Percentiles rank a stretch among this genome's conserved stretches.
These are phyloP conservation scores for Populus hybrid DNA, from an alignment of 441 rosid species.

Conservation along the genomic window DNA sequence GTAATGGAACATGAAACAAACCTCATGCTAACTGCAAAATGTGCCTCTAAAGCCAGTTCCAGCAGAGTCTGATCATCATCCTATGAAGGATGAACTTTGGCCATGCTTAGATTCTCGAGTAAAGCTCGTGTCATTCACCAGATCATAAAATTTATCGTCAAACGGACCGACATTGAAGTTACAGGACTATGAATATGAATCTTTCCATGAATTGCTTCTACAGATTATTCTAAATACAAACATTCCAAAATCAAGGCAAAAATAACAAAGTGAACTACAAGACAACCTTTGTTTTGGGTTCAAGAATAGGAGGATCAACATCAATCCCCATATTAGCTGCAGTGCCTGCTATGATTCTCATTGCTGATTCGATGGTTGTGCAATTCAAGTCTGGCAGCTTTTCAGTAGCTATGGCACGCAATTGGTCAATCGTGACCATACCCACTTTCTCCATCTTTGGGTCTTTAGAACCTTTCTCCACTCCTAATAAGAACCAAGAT, in stretches of 20 bases:
- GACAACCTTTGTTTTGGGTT: constrained; percentile 59
- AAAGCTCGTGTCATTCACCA: too few relatives aligned
- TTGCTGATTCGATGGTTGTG: constrained; percentile 70
- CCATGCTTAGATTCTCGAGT: too few relatives aligned
- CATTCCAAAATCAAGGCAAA: not conserved
- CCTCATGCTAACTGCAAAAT: not conserved
- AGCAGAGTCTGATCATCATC: too few relatives aligned
- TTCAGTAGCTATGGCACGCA: constrained; percentile 66
- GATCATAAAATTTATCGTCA: too few relatives aligned
- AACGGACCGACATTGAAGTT: too few relatives aligned
- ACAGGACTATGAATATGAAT: too few relatives aligned
- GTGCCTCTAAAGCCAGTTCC: too few relatives aligned
- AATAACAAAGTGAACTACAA: constrained; percentile 21
- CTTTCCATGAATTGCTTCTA: too few relatives aligned
- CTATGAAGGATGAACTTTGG: too few relatives aligned
- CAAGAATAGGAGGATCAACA: constrained; percentile 84
- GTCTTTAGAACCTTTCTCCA: constrained; percentile 86
- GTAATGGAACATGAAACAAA: too few relatives aligned
- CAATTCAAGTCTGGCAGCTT: constrained; percentile 89
- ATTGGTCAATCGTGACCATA: constrained; percentile 68
- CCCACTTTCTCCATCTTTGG: constrained; percentile 76
- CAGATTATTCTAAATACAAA: constrained; percentile 10
- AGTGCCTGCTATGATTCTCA: constrained; percentile 91
- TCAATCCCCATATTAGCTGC: constrained; percentile 94
- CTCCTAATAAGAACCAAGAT: constrained; percentile 40